phyloP scores from a whole-genome alignment of 768 basidiomycete species.

The Trametes villosa region DNA sequence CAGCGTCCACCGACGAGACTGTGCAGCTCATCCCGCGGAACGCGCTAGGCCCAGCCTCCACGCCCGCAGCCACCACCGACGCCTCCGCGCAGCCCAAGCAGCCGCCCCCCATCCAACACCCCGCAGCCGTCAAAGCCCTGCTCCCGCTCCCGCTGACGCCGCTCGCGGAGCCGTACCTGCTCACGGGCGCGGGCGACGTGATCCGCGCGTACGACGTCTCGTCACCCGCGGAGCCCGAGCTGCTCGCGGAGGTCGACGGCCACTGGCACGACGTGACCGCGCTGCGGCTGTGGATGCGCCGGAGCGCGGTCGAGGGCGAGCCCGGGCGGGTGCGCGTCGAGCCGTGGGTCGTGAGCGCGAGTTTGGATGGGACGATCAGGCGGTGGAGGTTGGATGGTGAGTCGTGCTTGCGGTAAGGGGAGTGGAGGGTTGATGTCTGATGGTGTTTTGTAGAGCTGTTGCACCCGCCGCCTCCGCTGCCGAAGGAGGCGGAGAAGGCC shows the following conservation, averaged over 20 bases:
- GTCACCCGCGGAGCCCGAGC: constrained; percentile 63
- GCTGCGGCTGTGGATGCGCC: constrained; percentile 72
- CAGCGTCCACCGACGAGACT: constrained; percentile 91
- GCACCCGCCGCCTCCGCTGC: constrained; percentile 16
- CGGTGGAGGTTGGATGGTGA: constrained; percentile 77
- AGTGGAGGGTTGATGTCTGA: background rate
- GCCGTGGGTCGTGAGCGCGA: constrained; percentile 81
- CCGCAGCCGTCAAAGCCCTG: constrained; percentile 69
- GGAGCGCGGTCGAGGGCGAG: constrained; percentile 47
- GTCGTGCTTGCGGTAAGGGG: constrained; percentile 3
- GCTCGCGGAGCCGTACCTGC: constrained; percentile 70
- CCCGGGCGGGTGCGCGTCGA: constrained; percentile 56
- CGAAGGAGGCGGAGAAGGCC: constrained; percentile 4
- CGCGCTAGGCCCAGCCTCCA: constrained; percentile 26
- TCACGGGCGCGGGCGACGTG: constrained; percentile 85
- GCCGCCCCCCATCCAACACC: constrained; percentile 60
- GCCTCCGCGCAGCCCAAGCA: constrained; percentile 32
- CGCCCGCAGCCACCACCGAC: background rate
- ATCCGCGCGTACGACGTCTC: constrained; percentile 84
- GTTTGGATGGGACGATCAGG: constrained; percentile 86
- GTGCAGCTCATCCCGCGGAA: constrained; percentile 63
- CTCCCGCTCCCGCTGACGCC: constrained; percentile 68
- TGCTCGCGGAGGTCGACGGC: constrained; percentile 76
- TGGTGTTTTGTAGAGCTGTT: constrained; percentile 18
- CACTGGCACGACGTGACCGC: constrained; percentile 91